phyloP scores from a whole-genome alignment of 1,139 yeast genomes.

The Geotrichum candidum region DNA sequence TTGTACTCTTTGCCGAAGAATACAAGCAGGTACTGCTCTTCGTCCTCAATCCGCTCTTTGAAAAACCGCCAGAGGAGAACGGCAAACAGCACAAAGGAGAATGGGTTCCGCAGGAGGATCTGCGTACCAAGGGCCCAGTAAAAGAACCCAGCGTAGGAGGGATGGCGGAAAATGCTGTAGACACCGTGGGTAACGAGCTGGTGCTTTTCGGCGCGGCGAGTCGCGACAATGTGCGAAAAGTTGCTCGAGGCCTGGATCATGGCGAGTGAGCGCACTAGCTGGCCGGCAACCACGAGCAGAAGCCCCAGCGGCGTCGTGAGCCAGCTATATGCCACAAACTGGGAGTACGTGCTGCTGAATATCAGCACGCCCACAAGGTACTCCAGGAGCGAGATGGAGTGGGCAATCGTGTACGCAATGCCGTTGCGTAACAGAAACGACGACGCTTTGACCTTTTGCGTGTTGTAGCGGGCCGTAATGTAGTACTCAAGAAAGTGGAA shows the following conservation, averaged over 20 bases:
- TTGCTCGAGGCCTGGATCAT: slow-evolving; percentile 85
- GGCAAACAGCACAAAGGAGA: slow-evolving; percentile 45
- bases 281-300: slow-evolving; percentile 51
- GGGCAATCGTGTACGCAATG: slow-evolving; percentile 58
- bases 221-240: slow-evolving; percentile 77
- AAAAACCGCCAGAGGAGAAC: slow-evolving; percentile 62
- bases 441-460: slow-evolving; percentile 57
- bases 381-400: slow-evolving; percentile 48
- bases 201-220: slow-evolving; percentile 50
- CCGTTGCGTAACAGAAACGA: slow-evolving; percentile 78
- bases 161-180: slow-evolving; percentile 67
- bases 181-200: slow-evolving; percentile 66
- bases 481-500: slow-evolving; percentile 82
- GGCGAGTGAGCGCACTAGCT: slow-evolving; percentile 58
- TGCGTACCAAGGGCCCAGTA: slow-evolving; percentile 93
- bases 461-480: slow-evolving; percentile 69
- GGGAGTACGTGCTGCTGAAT: slow-evolving; percentile 19
- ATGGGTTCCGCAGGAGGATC: slow-evolving; percentile 57
- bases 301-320: slow-evolving; percentile 41
- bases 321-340: background rate
- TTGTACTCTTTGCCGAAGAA: slow-evolving; percentile 69
- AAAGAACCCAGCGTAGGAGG: slow-evolving; percentile 85
- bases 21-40: slow-evolving; percentile 55
- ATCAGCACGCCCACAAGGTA: slow-evolving; percentile 28
- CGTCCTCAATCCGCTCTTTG: slow-evolving; percentile 53